Percentiles rank a stretch among this genome's conserved stretches.
Conservation (phyloP, 2,329 filamentous ascomycete genomes). For the Atkinsonella texensis region DNA sequence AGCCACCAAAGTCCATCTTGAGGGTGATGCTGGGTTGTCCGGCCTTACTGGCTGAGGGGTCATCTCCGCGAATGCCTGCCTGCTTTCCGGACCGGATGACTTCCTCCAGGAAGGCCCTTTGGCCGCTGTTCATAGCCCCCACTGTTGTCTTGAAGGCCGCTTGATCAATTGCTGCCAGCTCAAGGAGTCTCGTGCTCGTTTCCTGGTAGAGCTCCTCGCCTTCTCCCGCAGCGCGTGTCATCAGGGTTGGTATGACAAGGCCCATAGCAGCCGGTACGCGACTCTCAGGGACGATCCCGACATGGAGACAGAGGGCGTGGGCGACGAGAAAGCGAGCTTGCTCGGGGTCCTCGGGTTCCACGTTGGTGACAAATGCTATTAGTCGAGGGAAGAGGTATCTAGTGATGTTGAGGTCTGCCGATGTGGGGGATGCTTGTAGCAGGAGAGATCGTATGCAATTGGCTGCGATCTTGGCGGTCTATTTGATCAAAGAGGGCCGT, state of each 20-base stretch:
- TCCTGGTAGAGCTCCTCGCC: conserved; percentile 52
- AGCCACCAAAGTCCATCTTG: conserved; percentile 78
- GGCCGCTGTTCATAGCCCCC: conserved; percentile 53
- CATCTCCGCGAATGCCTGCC: conserved; percentile 26
- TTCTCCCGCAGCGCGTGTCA: conserved; percentile 58
- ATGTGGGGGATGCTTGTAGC: conserved; percentile 47
- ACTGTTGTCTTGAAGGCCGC: conserved; percentile 63
- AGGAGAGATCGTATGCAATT: conserved; percentile 82
- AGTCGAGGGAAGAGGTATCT: conserved; percentile 65
- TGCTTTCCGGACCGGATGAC: conserved; percentile 58
- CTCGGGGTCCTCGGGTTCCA: conserved; percentile 67
- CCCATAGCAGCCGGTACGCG: conserved; percentile 53
- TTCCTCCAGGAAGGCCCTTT: conserved; percentile 68
- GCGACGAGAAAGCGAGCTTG: conserved; percentile 58
- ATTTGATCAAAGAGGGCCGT: not conserved
- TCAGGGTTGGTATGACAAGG: conserved; percentile 63
- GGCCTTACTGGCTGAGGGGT: conserved; percentile 28
- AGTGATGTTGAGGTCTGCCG: conserved; percentile 61
- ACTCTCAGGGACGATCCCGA: conserved; percentile 33
- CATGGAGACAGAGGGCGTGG: conserved; percentile 65
- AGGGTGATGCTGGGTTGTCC: conserved; percentile 75
- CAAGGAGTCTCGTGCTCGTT: conserved; percentile 64
- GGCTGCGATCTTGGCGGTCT: conserved; percentile 80
- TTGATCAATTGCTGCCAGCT: conserved; percentile 68
- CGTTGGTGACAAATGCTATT: conserved; percentile 60